Evolutionary conservation across 2,329 filamentous ascomycete genomes (phyloP).

Genomic region (Clarireedia sp.): DNA sequence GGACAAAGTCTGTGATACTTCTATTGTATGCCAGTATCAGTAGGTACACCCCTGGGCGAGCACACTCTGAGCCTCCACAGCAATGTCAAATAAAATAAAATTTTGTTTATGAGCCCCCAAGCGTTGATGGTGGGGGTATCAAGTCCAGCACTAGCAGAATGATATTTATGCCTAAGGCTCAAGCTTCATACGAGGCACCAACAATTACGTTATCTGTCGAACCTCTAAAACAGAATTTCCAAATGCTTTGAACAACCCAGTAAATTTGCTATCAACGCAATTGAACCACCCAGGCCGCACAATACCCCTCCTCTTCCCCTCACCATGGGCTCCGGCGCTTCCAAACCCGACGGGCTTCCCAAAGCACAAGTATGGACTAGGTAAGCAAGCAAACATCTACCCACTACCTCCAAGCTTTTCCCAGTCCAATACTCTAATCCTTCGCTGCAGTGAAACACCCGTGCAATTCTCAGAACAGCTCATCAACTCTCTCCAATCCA

Average conservation of each 20-base stretch:
- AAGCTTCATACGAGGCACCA: neutral
- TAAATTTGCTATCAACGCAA: neutral
- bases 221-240: constrained; percentile 14
- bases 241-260: constrained; percentile 7
- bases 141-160: neutral
- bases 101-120: no score
- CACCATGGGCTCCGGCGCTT: constrained; percentile 27
- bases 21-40: no score
- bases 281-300: neutral
- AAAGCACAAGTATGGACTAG: constrained; percentile 27
- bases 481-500: constrained; percentile 74
- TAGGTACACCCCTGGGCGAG: no score
- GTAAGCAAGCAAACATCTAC: constrained; percentile 11
- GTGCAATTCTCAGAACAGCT: constrained; percentile 73
- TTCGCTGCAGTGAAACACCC: constrained; percentile 45
- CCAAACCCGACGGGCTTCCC: constrained; percentile 23
- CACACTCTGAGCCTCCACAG: no score
- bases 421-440: constrained; percentile 8
- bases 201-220: neutral
- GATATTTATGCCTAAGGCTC: neutral
- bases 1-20: no score
- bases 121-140: neutral
- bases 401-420: neutral
- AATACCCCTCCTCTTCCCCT: constrained; percentile 9
- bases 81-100: no score